phyloP scores from a whole-genome alignment of 768 basidiomycete species.

The Boletus rufocinnamomeus region DNA sequence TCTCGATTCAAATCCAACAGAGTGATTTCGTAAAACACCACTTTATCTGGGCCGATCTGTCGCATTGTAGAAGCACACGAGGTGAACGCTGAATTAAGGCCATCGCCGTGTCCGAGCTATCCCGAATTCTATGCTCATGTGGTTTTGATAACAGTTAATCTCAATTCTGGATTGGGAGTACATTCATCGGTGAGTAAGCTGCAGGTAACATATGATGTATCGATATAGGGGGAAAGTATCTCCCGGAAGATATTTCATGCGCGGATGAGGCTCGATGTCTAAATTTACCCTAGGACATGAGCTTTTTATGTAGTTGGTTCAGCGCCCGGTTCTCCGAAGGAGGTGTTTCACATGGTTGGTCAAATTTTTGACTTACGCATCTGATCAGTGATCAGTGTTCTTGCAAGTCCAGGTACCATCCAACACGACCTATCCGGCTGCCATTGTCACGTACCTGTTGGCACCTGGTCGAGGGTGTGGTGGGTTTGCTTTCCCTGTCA shows the following conservation, averaged over 20 bases:
- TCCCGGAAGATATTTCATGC: slow-evolving; percentile 1
- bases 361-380: neutral
- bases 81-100: neutral
- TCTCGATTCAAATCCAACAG: neutral
- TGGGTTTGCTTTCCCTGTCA: neutral
- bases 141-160: neutral
- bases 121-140: neutral
- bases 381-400: neutral
- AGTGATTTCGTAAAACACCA: neutral
- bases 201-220: neutral
- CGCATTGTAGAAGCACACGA: neutral
- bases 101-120: neutral
- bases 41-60: neutral
- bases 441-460: neutral
- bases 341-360: neutral
- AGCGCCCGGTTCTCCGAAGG: neutral
- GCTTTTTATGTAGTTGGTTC: neutral
- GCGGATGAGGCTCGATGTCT: neutral
- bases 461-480: neutral
- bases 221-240: neutral
- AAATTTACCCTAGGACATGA: slow-evolving; percentile 1
- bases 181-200: neutral
- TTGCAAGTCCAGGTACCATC: neutral
- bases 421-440: neutral
- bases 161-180: neutral